Evolutionary conservation across 1,284 basidiomycete species (phyloP), one percentile per base, ranked within the genome.

Genomic region (Cerioporus squamosus): DNA sequence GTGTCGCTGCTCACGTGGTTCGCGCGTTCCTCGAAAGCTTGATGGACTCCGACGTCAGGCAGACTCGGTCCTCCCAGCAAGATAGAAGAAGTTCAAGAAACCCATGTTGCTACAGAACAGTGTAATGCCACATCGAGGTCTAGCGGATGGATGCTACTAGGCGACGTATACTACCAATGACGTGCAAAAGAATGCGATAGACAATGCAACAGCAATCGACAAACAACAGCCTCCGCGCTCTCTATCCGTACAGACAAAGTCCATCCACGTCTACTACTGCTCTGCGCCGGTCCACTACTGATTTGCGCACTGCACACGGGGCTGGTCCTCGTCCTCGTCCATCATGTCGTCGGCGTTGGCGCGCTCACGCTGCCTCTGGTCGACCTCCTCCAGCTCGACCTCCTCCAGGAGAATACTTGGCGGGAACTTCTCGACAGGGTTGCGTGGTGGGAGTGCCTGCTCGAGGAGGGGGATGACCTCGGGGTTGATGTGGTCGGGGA

Each of bases 271-370:
- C 40, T 42, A 42, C 20, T 22, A 42, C 40, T 12, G n/a, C n/a
- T 17, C 38, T 48, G 5, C 15, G 17, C 6, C n/a, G n/a, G n/a
- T n/a, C 51, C 56, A 70, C 81, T 77, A 93, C 79, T 93, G 90
- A 75, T 93, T 90, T 49, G 90, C 89, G 69, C 91, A 94, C 76
- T 93, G 91, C 55, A 93, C 91, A 26, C 90, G 84, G 44, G 90
- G 91, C 72, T 90, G 79, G 2, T 82, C 85, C 50, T 87, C 85
- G 66, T 95, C 94, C 71, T 97, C 94, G 66, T 97, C 94, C 93
- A 95, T 95, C 44, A 82, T 79, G 62, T 91, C 91, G 38, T 73
- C 75, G 63, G 81, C 81, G 63, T 81, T 74, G 52, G 80, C 75
- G 46, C 75, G 79, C 68, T 78, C 80, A 57, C 85, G 85, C 70